Percentiles rank a stretch among this genome's conserved stretches.
Evolutionary conservation across 2,329 filamentous ascomycete genomes (phyloP).

Genomic region (Coniochaeta prunicola): DNA sequence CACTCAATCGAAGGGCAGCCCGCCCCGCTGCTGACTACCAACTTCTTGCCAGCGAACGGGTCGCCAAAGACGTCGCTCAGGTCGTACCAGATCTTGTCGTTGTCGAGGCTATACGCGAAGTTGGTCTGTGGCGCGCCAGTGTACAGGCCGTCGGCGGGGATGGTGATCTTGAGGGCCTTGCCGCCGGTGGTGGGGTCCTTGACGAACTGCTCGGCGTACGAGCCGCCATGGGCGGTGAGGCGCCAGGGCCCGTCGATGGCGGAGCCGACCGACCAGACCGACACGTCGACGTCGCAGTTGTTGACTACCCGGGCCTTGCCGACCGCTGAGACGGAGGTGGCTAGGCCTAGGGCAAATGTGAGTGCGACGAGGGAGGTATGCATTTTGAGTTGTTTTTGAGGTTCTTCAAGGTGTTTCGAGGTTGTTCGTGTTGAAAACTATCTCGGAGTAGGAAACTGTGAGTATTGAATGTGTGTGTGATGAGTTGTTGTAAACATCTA

Average conservation of each 20-base stretch:
- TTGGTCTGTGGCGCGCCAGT: slow-evolving; percentile 30
- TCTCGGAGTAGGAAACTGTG: background rate
- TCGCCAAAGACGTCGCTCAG: slow-evolving; percentile 32
- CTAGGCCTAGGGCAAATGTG: slow-evolving; percentile 16
- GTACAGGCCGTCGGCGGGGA: slow-evolving; percentile 26
- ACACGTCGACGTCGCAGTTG: slow-evolving; percentile 26
- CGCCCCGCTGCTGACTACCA: slow-evolving; percentile 20
- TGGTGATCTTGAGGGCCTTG: slow-evolving; percentile 29
- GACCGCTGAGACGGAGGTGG: slow-evolving; percentile 16
- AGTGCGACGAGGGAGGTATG: slow-evolving; percentile 10
- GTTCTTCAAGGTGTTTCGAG: background rate
- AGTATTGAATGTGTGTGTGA: background rate
- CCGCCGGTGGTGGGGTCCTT: slow-evolving; percentile 29
- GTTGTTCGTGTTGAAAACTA: background rate
- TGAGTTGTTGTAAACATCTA: background rate
- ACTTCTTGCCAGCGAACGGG: slow-evolving; percentile 24
- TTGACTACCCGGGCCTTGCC: slow-evolving; percentile 29
- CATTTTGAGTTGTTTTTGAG: slow-evolving; percentile 10
- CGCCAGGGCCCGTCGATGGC: slow-evolving; percentile 16
- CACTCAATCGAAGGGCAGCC: slow-evolving; percentile 28
- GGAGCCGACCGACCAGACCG: slow-evolving; percentile 30
- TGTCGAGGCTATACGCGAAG: slow-evolving; percentile 31
- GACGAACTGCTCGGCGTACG: slow-evolving; percentile 24
- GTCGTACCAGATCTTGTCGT: slow-evolving; percentile 28
- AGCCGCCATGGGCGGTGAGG: slow-evolving; percentile 17